phyloP scores from a whole-genome alignment of 805 yeast species.

The Ogataea ramenticola region DNA sequence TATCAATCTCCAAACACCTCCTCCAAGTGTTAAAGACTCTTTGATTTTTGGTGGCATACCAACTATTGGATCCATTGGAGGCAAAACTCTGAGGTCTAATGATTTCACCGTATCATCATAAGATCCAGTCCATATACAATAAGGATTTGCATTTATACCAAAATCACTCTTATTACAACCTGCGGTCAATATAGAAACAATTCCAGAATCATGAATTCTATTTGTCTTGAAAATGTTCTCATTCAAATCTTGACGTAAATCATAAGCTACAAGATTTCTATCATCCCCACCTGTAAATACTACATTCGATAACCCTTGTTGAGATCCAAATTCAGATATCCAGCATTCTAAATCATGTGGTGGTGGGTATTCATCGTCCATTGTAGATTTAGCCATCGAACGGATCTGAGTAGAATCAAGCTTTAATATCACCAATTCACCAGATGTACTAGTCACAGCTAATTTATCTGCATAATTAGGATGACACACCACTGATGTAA shows the following conservation, averaged over 20 bases:
- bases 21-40: conserved; percentile 54
- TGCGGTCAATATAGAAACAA: conserved; percentile 67
- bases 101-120: conserved; percentile 76
- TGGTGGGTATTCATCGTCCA: conserved; percentile 20
- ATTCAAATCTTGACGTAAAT: conserved; percentile 34
- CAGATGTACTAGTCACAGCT: conserved; percentile 61
- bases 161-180: conserved; percentile 31
- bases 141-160: conserved; percentile 29
- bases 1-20: conserved; percentile 91
- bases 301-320: conserved; percentile 44
- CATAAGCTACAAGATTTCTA: conserved; percentile 66
- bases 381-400: conserved; percentile 1
- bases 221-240: conserved; percentile 28
- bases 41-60: conserved; percentile 47
- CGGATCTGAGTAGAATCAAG: conserved; percentile 11
- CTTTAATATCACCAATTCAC: conserved; percentile 43
- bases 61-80: conserved; percentile 30
- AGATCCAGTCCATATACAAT: conserved; percentile 75
- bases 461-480: conserved; percentile 32
- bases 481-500: conserved; percentile 60
- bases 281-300: conserved; percentile 92
- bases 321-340: conserved; percentile 69
- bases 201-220: conserved; percentile 84
- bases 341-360: conserved; percentile 78
- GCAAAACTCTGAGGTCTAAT: conserved; percentile 58